Base-by-base conservation (phyloP, 73 alveolate species). In the Paramecium bursaria region DNA sequence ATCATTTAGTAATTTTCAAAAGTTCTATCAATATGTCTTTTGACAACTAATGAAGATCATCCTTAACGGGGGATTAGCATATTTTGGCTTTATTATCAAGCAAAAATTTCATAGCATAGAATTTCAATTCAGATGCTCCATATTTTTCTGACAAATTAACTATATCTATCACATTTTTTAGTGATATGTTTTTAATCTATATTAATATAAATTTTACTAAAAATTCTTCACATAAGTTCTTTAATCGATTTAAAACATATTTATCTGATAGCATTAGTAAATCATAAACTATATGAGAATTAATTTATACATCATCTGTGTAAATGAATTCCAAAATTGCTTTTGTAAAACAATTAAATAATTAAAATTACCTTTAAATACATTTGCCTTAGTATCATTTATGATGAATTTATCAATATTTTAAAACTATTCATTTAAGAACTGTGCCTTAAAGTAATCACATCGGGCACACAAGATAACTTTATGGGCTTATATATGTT, bases 381-480 rank as follows among this genome's bases (percentile, higher is more conserved):
- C 82, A 67, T 19, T 17, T n/a, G 29, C 27, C 7, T 21, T 35
- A 25, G 82, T 67, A 19, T 67, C 82, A 33, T 42, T 67, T 3
- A 67, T 67, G 10, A 22, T 7, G 3, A 33, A 67, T 35, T 39
- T 67, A 19, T 67, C 48, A 0, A 48, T 50, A 23, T 30, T 3
- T 7, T 2, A 23, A 13, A 19, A 67, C 21, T n/a, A 42, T 21
- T 67, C 82, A 67, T 39, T 67, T 19, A 9, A 14, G 21, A 92
- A 74, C 92, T 90, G 76, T 0, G 79, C 77, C 35, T 77, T 89
- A 51, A 92, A 92, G 50, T 74, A 86, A 47, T 87, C 94, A 52
- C 97, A 89, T 30, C 97, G 61, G 6, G 91, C 17, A 0, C 94
- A 91, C 3, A 92, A 75, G 30, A 92, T 90, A 19, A 87, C 61